Evolutionary conservation across 1,139 yeast species (phyloP), one percentile per base, ranked within the genome.

Genomic region (Entelexis sorbosivorans): DNA sequence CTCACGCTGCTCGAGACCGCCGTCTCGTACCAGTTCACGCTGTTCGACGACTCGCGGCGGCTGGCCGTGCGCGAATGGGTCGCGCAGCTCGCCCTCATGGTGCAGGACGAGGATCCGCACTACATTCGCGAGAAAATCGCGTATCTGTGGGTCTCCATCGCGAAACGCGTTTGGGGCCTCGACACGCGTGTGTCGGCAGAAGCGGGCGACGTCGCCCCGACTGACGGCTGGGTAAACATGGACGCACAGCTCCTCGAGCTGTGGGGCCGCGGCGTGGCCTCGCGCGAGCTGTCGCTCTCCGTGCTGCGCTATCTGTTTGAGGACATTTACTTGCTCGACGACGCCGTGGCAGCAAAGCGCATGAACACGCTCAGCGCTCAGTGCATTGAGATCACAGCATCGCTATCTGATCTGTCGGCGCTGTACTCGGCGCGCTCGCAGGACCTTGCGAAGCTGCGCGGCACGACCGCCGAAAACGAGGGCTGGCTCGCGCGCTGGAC

Each of bases 401-500:
- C 95, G 0, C 79, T 78, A 57, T 71, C 72, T 9, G 74, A 85
- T 8, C 73, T 89, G 55, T 75, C 77, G 44, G 68, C 75, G 44
- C 73, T 82, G 48, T 91, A 87, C 65, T 91, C 85, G 57, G 79
- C 82, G 48, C 81, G 85, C 51, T 79, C 79, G 35, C 61, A 63
- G 8, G 56, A 63, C 20, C 61, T 71, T n/a, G 59, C 57, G 32
- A 46, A 52, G 36, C 60, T 70, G 28, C 60, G 72, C 22, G 76
- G 80, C 38, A 10, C 36, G 10, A 14, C 29, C 28, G 16, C 19
- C 28, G 79, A 82, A 22, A 64, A 71, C 8, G 83, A 81, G 49
- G 98, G 99, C 34, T 93, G 99, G 99, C 79, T 93, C 54, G 65
- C 72, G 16, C 72, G 80, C 39, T 89, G 96, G 95, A 72, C 78